Base-by-base conservation (phyloP, 139 green algal genomes). In the Closterium sp. region DNA sequence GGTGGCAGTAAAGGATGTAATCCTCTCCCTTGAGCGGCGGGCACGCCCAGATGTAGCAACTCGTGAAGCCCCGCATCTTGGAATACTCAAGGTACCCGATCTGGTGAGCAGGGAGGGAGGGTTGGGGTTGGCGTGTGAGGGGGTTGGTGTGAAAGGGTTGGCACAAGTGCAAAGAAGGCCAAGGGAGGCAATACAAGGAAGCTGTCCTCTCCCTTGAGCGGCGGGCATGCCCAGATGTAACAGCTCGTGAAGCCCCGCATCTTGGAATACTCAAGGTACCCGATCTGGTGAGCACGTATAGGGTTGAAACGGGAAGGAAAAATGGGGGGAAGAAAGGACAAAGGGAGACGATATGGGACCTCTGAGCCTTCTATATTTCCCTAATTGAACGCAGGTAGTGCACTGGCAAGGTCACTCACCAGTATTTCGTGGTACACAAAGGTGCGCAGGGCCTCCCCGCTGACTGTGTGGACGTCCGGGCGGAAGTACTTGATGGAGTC, bases 1-100 rank as follows among this genome's bases (percentile, higher is more conserved):
- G 98, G 95, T 99, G 98, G 96, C 97, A 99, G 95, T 99, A 99
- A 91, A 99, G 96, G 95, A 99, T 99, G 96, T 99, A 99, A 95
- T 99, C 98, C 91, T 99, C 98, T 22, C 98, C 98, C 95, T 97
- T 95, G 89, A 99, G 95, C 19, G 98, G 98, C 27, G 98, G 98
- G 96, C 98, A 99, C 0, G 98, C 97, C 98, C 98, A 99, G 96
- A 99, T 99, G 96, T 98, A 99, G 96, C 99, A 99, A 89, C 95
- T 95, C 87, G 96, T 96, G 92, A 97, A 99, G 86, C 98, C 98
- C 86, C 97, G 96, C 42, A 92, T 84, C 93, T 97, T 97, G 86
- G 96, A 95, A 92, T 98, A 98, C 24, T 97, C 85, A 38, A 99
- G 94, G 96, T 99, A 99, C n/a, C 92, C 97, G 31, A 97, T 94